phyloP scores from a whole-genome alignment of 257 asterid species.

The Solanum medicagineum region DNA sequence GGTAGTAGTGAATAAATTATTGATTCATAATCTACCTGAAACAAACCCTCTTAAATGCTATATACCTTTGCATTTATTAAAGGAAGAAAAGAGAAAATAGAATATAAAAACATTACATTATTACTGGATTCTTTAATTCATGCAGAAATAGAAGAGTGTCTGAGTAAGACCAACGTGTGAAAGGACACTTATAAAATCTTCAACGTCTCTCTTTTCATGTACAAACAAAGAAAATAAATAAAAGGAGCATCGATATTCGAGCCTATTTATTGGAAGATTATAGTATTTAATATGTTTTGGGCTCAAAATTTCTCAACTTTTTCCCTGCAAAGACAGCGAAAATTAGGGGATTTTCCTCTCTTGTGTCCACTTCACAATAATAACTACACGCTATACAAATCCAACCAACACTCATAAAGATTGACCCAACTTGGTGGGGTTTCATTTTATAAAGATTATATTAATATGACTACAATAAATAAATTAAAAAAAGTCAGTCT shows the following conservation, averaged over 20 bases:
- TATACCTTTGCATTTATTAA: background rate
- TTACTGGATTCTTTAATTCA: background rate
- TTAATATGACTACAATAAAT: no score
- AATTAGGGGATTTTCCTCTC: constrained; percentile 6
- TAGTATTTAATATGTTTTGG: background rate
- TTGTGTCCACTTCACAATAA: background rate
- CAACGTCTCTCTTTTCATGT: constrained; percentile 20
- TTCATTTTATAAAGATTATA: background rate
- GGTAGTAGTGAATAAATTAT: background rate
- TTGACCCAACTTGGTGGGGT: background rate
- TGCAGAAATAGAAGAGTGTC: background rate
- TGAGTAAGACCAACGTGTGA: constrained; percentile 4
- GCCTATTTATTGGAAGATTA: background rate
- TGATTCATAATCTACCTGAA: background rate
- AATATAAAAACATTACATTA: background rate
- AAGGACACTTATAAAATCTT: background rate
- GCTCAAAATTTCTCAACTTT: background rate
- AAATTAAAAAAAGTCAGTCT: no score
- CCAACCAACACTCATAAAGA: constrained; percentile 5
- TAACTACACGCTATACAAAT: background rate
- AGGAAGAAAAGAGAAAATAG: background rate
- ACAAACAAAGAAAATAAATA: constrained; percentile 1
- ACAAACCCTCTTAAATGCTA: background rate
- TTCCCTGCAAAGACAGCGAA: constrained; percentile 2
- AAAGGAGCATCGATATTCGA: background rate